Conservation (phyloP, 73 alveolate species). For the Tetrahymena elliotti region DNA sequence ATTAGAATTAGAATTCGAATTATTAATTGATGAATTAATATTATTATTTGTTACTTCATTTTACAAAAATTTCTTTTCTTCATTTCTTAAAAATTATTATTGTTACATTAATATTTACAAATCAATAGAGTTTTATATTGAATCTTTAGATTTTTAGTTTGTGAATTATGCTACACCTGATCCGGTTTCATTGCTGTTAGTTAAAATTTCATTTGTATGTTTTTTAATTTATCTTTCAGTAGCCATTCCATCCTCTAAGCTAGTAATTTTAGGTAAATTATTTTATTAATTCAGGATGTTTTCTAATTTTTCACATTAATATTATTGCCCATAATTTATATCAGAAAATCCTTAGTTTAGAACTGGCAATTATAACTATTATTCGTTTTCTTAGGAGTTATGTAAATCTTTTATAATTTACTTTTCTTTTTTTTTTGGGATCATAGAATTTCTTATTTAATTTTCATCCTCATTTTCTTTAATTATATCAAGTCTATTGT, state of each 20-base stretch:
- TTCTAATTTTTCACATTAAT: background rate
- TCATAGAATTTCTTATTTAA: background rate
- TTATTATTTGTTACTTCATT: background rate
- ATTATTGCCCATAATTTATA: background rate
- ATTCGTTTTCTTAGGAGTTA: background rate
- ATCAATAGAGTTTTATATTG: background rate
- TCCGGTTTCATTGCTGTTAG: background rate
- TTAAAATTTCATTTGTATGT: background rate
- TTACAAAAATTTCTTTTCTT: background rate
- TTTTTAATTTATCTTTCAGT: background rate
- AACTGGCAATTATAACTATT: background rate
- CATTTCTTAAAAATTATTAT: background rate
- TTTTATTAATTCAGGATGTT: too few species aligned
- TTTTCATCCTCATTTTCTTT: background rate
- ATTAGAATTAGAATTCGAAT: background rate
- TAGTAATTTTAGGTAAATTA: background rate
- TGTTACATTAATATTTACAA: background rate
- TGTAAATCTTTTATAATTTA: background rate
- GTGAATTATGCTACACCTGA: background rate
- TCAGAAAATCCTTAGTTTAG: background rate
- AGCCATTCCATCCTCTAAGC: background rate
- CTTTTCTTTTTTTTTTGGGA: background rate
- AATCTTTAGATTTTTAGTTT: background rate
- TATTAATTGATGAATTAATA: background rate
- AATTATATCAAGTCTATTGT: background rate